Base-by-base conservation (phyloP, 1,139 yeast genomes). In the Kodamaea anthophila region DNA sequence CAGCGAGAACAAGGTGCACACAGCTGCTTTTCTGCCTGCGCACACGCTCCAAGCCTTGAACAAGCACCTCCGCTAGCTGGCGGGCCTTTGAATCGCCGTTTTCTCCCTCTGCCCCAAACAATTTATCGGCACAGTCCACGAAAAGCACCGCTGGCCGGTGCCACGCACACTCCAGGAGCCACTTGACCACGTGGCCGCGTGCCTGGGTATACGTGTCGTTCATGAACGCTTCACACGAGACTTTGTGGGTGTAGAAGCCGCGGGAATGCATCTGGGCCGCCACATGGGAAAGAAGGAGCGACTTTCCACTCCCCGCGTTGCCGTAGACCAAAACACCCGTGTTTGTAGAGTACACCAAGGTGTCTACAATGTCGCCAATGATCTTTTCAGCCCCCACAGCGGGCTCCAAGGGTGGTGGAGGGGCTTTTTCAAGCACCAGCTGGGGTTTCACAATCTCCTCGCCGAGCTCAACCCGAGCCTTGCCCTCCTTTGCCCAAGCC, bases 281-380 rank as follows among this genome's bases (percentile, higher is more conserved):
- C 2, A 83, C 48, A 19, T 66, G 58, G 5, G 62, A 55, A 11
- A 77, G 50, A 1, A 80, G 45, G 2, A 75, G 58, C 0, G 91
- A 60, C 49, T 88, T 88, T 1, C 96, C 97, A 39, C 86, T 70
- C 0, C 96, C 96, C 1, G 85, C 61, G 21, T 77, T 61, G 0
- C 97, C 97, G 42, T 76, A 70, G 0, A 88, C 49, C 31, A 85
- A 57, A 1, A 58, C 44, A 3, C 93, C 86, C 2, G 65, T 43
- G 34, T 66, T 63, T 24, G 59, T 60, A 26, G 78, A 68, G 29
- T 68, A 50, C 9, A 61, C 49, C 8, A 83, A 50, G 1, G 70
- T 53, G 9, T 62, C 64, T 1, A 60, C 47, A 10, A 75, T 49
- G n/a, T 63, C 63, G 0, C 51, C 51, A 5, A 78, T 43, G 2